These are phyloP conservation scores for Aristolochia californica DNA, from an alignment of 164 flowering plant species.

Conservation along the genomic window DNA sequence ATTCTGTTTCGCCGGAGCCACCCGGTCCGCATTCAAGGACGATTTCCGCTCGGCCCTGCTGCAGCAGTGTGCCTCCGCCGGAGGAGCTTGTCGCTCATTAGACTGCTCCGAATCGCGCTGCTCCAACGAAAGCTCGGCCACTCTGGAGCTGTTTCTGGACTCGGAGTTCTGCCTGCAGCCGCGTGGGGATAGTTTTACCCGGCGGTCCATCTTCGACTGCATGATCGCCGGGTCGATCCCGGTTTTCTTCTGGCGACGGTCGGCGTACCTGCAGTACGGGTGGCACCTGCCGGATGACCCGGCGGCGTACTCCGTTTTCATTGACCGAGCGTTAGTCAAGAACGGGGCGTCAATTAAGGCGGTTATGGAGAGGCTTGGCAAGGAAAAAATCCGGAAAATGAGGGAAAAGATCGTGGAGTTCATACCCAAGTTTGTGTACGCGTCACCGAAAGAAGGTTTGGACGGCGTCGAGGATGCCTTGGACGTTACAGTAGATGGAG, in stretches of 20 bases:
- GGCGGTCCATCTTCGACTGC: slow-evolving; percentile 91
- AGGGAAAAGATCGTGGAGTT: slow-evolving; percentile 60
- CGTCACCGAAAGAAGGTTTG: slow-evolving; percentile 38
- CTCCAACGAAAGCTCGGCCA: slow-evolving; percentile 50
- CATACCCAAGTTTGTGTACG: slow-evolving; percentile 67
- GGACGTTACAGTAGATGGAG: slow-evolving; percentile 80
- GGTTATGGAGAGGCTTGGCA: slow-evolving; percentile 46
- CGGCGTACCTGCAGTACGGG: slow-evolving; percentile 73
- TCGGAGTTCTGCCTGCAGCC: slow-evolving; percentile 91
- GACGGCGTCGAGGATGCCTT: slow-evolving; percentile 58
- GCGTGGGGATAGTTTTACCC: slow-evolving; percentile 84
- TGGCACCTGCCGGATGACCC: slow-evolving; percentile 78
- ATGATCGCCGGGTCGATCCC: slow-evolving; percentile 98
- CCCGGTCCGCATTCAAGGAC: slow-evolving; percentile 37
- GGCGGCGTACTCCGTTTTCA: slow-evolving; percentile 72
- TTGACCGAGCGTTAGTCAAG: slow-evolving; percentile 55
- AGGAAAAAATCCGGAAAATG: slow-evolving; percentile 49
- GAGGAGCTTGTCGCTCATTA: slow-evolving; percentile 45
- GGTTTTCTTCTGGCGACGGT: slow-evolving; percentile 84
- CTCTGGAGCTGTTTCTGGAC: slow-evolving; percentile 56
- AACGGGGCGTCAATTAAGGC: slow-evolving; percentile 48
- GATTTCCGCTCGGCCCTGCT: slow-evolving; percentile 61
- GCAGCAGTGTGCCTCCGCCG: slow-evolving; percentile 44
- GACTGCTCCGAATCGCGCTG: slow-evolving; percentile 57
- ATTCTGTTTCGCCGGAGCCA: slow-evolving; percentile 82